Percentiles rank a stretch among this genome's conserved stretches.
Conservation (phyloP, 495 filamentous ascomycete species). For the Sporormia fimetaria region DNA sequence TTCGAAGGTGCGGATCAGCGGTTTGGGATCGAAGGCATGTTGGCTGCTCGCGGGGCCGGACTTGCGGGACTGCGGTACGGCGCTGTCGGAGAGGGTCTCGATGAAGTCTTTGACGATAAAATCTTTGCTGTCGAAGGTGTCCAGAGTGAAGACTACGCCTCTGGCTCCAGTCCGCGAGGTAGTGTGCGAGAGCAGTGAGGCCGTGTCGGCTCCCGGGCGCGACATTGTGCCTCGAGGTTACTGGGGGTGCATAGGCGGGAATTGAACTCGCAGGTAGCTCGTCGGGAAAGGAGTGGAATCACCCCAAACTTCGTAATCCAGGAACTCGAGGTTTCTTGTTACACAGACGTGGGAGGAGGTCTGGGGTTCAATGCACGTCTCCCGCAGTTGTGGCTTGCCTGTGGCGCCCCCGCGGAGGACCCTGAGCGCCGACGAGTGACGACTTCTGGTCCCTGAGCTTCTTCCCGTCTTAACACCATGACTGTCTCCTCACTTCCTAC, state of each 20-base stretch:
- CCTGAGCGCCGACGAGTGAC: background rate
- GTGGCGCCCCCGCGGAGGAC: conserved; percentile 8
- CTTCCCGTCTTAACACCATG: background rate
- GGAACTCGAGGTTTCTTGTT: no score
- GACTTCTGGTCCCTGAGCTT: background rate
- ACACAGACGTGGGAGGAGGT: no score
- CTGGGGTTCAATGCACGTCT: no score
- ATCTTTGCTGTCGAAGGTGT: conserved; percentile 72
- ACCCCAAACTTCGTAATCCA: no score
- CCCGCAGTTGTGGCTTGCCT: conserved; percentile 11
- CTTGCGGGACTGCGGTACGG: conserved; percentile 61
- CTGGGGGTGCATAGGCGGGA: conserved; percentile 7
- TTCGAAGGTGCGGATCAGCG: conserved; percentile 91
- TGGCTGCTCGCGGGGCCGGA: conserved; percentile 43
- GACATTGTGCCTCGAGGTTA: conserved; percentile 18
- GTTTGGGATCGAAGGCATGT: conserved; percentile 85
- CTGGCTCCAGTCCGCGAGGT: conserved; percentile 14
- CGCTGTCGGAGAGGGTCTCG: conserved; percentile 78
- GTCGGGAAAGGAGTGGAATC: no score
- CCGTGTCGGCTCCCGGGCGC: conserved; percentile 22
- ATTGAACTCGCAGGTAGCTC: background rate
- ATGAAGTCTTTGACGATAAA: conserved; percentile 98
- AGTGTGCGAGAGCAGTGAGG: conserved; percentile 20
- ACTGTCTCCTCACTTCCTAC: no score
- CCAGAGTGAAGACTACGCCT: conserved; percentile 70